Evolutionary conservation across 2,329 filamentous ascomycete species (phyloP), one percentile per base, ranked within the genome.

Genomic region (Fusarium chaquense): DNA sequence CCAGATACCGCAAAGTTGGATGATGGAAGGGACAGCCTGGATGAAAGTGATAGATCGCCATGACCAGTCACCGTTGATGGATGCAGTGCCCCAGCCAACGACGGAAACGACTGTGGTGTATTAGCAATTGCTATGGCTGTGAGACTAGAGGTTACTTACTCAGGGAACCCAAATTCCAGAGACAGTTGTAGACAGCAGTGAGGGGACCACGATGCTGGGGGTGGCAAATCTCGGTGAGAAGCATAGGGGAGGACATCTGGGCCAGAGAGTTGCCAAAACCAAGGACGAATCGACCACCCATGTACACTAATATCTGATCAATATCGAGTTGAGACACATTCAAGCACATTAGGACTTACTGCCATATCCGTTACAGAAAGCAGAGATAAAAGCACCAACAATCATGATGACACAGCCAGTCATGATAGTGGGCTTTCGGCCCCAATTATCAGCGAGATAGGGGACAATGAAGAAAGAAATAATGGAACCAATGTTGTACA

Each of bases 181-280:
- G 78, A 71, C 87, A 90, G 78, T 91, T 91, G 79, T 91, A 91
- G 61, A 91, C 83, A 16, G 89, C 83, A 2, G 89, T 91, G 49
- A 91, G 83, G 30, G 85, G 86, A 32, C 85, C 89, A 75, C 89
- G 87, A 75, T 92, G 89, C 74, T 91, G 89, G 26, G 89, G 89
- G 74, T 91, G 89, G 78, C 86, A 88, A 64, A 91, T 85, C 80
- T 91, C 90, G 6, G 87, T 88, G 13, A 91, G 83, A 10, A 91
- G 82, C 51, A 91, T 81, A 5, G 89, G 89, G 15, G 88, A 89
- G 6, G 86, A 85, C 80, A 90, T 87, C 72, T 91, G 89, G 0
- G 88, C 82, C 51, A 91, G 79, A 50, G 86, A 87, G 80, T 90
- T 90, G 45, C 90, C 90, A 72, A 93, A 91, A 66, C 90, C 90